Evolutionary conservation across 805 yeast species (phyloP).

Genomic region (Myxozyma melibiosi): DNA sequence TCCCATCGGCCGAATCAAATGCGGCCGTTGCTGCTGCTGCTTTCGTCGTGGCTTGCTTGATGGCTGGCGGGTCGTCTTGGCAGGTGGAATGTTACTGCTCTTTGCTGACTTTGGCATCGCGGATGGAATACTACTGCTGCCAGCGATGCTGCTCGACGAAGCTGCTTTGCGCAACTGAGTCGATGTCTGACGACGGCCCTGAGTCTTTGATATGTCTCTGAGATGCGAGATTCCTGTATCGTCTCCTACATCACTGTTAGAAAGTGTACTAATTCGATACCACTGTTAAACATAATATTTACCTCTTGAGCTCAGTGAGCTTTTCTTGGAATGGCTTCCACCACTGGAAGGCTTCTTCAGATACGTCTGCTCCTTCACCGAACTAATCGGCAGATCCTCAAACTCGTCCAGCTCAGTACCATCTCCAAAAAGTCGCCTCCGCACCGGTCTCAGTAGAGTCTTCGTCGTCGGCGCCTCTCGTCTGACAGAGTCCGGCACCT

Average conservation of each 20-base stretch:
- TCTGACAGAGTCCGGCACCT: slow-evolving; percentile 11
- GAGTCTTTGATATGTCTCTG: not conserved
- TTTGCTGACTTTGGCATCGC: not conserved
- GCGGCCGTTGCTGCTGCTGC: slow-evolving; percentile 34
- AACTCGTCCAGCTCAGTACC: slow-evolving; percentile 44
- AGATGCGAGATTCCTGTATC: not conserved
- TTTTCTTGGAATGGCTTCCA: not conserved
- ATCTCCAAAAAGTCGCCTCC: slow-evolving; percentile 34
- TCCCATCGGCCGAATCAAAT: slow-evolving; percentile 30
- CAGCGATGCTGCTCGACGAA: no score
- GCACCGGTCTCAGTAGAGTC: slow-evolving; percentile 26
- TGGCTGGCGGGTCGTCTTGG: not conserved
- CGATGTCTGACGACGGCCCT: not conserved
- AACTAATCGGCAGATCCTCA: slow-evolving; percentile 35
- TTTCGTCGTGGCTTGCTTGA: slow-evolving; percentile 8
- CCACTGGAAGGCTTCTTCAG: not conserved
- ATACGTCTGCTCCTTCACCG: slow-evolving; percentile 19
- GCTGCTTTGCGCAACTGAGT: not conserved
- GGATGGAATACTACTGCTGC: not conserved
- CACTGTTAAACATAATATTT: not conserved
- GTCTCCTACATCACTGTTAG: no score
- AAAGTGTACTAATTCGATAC: no score
- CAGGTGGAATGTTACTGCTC: not conserved
- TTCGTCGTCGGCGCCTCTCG: slow-evolving; percentile 25
- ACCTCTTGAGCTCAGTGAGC: not conserved